Evolutionary conservation across 2,329 filamentous ascomycete species (phyloP), one percentile per base, ranked within the genome.

Genomic region (Domatiomyces catenatus): DNA sequence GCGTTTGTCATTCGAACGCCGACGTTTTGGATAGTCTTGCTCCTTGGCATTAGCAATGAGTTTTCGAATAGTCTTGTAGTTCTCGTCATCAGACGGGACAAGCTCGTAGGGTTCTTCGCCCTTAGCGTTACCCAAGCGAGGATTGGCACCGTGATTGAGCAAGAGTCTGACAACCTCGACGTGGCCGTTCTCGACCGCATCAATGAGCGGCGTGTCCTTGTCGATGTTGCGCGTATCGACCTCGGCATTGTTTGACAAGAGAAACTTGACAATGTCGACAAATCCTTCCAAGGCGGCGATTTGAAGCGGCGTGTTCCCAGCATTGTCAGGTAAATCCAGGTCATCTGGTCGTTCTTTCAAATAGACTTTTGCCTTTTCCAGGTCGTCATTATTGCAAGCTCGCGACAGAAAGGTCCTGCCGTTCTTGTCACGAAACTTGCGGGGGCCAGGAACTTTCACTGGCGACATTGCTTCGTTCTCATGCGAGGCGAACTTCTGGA

Each of bases 161-260:
- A 98, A 71, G 8, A 94, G 72, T 61, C 81, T 86, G 43, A 98
- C 85, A 3, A 96, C 90, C 17, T 84, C 85, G 6, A 94, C 65
- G 63, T 98, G 89, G 1, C 86, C 86, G 61, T 98, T 98, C 59
- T 96, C 92, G 24, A 96, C 88, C 4, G 92, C 92, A 70, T 98
- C 92, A 49, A 98, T 83, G 36, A 98, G 75, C 24, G 92, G 92
- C 0, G 92, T 96, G 61, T 98, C 92, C 61, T 86, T 87, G 60
- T 88, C 83, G 51, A 79, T 77, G 51, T 80, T 81, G 60, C 86
- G 81, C 47, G 75, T 90, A 61, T 95, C 85, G 45, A 92, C 75
- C 50, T 86, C 83, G 67, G 89, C 94, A 32, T 86, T 86, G 55
- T 86, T 82, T 7, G 86, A 79, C 54, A 98, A 80, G 42, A 98